Evolutionary conservation across 2,329 filamentous ascomycete species (phyloP).

Genomic region (Cadophora sp.): DNA sequence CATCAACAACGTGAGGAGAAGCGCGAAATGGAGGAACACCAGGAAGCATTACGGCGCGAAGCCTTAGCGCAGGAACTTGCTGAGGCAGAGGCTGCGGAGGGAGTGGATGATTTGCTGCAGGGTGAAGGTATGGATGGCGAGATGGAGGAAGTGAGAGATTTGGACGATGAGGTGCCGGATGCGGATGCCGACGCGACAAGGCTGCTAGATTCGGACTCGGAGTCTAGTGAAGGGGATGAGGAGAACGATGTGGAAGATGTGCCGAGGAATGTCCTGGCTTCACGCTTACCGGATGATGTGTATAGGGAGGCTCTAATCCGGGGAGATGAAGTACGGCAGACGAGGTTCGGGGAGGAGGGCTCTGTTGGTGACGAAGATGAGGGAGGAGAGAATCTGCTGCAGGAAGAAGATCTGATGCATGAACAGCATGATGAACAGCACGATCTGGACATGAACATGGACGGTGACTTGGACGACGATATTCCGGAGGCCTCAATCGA

Average conservation of each 20-base stretch:
- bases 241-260: conserved; percentile 47
- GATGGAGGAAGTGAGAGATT: conserved; percentile 61
- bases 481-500: conserved; percentile 66
- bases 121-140: conserved; percentile 44
- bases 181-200: conserved; percentile 47
- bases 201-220: conserved; percentile 48
- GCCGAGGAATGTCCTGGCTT: conserved; percentile 41
- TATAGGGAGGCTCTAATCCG: conserved; percentile 64
- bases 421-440: conserved; percentile 43
- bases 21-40: conserved; percentile 85
- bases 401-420: conserved; percentile 64
- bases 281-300: conserved; percentile 63
- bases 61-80: conserved; percentile 76
- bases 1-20: conserved; percentile 90
- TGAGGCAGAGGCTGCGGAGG: conserved; percentile 61
- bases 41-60: conserved; percentile 75
- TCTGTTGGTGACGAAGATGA: conserved; percentile 62
- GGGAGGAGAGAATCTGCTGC: conserved; percentile 63
- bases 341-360: conserved; percentile 50
- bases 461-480: conserved; percentile 73
- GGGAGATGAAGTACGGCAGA: conserved; percentile 54
- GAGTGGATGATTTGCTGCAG: conserved; percentile 48
- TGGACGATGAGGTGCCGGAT: conserved; percentile 78
- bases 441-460: conserved; percentile 60
- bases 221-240: conserved; percentile 50